Evolutionary conservation across 495 filamentous ascomycete species (phyloP), one percentile per base, ranked within the genome.

Genomic region (Chaetomidium leptoderma): DNA sequence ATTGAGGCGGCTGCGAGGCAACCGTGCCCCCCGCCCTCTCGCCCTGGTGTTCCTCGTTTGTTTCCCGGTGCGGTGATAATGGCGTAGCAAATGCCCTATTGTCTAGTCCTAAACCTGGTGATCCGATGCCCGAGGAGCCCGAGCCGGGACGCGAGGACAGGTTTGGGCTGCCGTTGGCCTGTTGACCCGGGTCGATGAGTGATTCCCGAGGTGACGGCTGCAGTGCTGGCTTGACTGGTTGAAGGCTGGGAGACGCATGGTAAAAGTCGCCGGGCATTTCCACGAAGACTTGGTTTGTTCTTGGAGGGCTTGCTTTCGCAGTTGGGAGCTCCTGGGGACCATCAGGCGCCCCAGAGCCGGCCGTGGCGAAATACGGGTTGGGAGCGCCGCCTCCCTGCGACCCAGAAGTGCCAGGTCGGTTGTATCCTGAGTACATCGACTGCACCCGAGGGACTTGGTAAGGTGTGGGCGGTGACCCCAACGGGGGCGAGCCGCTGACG

Each of bases 261-360:
- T 69, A 70, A 55, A 71, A 78, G 58, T 79, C 76, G 14, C 77
- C 77, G 0, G 77, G 74, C 48, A 79, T 69, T 55, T 79, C 77
- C 51, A 76, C 70, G 35, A 74, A 57, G 17, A 64, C 63, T n/a
- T 63, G 59, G n/a, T n/a, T n/a, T n/a, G n/a, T n/a, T 40, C 27
- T 47, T 5, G 43, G 36, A 4, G 55, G 37, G 11, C 54, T 49
- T 19, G 51, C 30, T 39, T 61, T 58, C 3, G 39, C 40, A 8
- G 42, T 62, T 11, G 65, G 50, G 29, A 71, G 62, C 46, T 71
- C 69, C 29, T 63, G 57, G 10, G 67, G 57, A 3, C 36, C 57
- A 1, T 46, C 33, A 2, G 39, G 60, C 1, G 53, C 32, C 26
- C 65, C 63, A 9, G 60, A 53, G 26, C 55, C 60, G 11, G 40